Evolutionary conservation across 495 filamentous ascomycete species (phyloP), one percentile per base, ranked within the genome.

Genomic region (Xylaria intraflava): DNA sequence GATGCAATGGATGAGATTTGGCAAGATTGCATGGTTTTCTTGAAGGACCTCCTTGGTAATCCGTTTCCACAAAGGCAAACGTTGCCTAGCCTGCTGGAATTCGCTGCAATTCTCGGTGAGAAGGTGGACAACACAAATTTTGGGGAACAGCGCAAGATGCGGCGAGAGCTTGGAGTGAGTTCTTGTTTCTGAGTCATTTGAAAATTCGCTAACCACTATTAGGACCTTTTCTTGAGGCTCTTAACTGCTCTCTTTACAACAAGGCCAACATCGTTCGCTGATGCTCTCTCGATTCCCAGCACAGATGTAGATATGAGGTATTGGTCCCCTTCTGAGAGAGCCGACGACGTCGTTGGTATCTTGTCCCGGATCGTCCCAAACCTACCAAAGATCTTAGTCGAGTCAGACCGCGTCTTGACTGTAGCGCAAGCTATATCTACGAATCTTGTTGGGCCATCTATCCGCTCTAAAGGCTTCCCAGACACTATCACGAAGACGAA

Each of bases 1-100:
- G 93, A 99, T 74, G 86, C 93, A n/a, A 92, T 97, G 77, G 94
- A 99, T 62, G 93, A 99, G 69, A 96, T 99, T 27, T 99, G 93
- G 93, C 74, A 81, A 33, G 94, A 99, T 62, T 97, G 92, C 66
- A 89, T 89, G 61, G 81, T 85, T 0, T 99, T 99, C 68, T 66
- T 97, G 39, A 84, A 82, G 48, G 94, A 97, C 68, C 81, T 97
- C 6, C 74, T 97, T 24, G 85, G 86, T 39, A 97, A 99, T 66
- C 94, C 94, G 2, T 88, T 99, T 59, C 94, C 93, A 1, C 92
- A 97, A 64, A 79, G 93, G 43, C 90, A 95, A 65, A 90, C 88
- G 19, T 74, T 99, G 20, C 89, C 94, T 6, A 83, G 85, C 24
- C 71, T 99, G 50, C 73, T 99, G 26, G 88, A 94, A 56, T 94